phyloP scores from a whole-genome alignment of 768 basidiomycete genomes.

The Leccinum sublutescens region DNA sequence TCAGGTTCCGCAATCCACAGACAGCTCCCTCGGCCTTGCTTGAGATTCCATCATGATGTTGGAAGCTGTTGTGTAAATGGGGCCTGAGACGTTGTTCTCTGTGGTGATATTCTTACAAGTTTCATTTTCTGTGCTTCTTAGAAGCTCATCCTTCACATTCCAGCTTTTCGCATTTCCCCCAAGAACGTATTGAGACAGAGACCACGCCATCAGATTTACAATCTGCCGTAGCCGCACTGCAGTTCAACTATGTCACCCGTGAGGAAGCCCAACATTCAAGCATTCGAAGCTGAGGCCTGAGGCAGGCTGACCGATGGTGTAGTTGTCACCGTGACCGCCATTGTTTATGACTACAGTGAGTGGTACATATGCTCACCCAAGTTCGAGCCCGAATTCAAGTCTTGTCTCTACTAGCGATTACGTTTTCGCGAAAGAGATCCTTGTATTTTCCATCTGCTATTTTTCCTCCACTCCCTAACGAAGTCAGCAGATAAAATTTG shows the following conservation, averaged over 20 bases:
- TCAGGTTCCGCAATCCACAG: not conserved
- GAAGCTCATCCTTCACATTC: not conserved
- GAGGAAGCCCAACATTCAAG: not conserved
- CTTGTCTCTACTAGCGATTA: slow-evolving; percentile 15
- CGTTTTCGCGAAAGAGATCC: slow-evolving; percentile 18
- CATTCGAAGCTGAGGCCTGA: not conserved
- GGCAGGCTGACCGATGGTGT: not conserved
- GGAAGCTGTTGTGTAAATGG: not conserved
- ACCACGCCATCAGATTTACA: slow-evolving; percentile 13
- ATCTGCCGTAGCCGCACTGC: slow-evolving; percentile 2
- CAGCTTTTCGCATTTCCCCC: not conserved
- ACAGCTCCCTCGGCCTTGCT: not conserved
- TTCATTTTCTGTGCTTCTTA: not conserved
- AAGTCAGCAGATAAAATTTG: slow-evolving; percentile 6
- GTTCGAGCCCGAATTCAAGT: not conserved
- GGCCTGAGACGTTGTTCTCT: not conserved
- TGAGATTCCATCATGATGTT: not conserved
- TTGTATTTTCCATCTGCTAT: not conserved
- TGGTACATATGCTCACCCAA: not conserved
- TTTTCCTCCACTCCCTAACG: not conserved
- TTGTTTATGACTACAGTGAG: slow-evolving; percentile 24
- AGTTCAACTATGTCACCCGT: slow-evolving; percentile 11
- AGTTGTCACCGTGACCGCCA: slow-evolving; percentile 13
- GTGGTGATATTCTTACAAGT: not conserved
- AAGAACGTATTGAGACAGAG: not conserved